Conservation (phyloP, 345 rosid species). For the Mercurialis annua region DNA sequence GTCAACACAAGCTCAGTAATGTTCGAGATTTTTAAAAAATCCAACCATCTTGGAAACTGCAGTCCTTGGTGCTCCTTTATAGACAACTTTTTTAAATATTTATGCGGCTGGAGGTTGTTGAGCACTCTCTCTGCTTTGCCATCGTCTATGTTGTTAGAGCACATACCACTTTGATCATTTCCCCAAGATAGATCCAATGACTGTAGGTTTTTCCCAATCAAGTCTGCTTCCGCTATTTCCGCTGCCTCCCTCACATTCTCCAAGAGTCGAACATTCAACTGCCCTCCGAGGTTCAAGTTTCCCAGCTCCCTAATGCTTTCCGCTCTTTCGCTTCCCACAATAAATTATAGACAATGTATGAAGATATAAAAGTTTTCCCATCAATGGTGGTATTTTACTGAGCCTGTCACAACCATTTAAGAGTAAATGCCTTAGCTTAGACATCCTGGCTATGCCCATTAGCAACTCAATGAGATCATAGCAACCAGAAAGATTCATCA, state of each 20-base stretch:
- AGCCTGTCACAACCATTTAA: slow-evolving; percentile 19
- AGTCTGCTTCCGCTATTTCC: background rate
- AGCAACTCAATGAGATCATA: slow-evolving; percentile 22
- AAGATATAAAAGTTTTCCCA: slow-evolving; percentile 16
- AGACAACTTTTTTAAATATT: slow-evolving; percentile 15
- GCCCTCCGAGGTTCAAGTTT: slow-evolving; percentile 21
- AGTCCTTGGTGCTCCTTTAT: slow-evolving; percentile 17
- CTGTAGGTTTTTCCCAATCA: slow-evolving; percentile 7
- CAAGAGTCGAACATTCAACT: slow-evolving; percentile 8
- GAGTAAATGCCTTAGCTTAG: slow-evolving; percentile 22
- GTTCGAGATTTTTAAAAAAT: slow-evolving; percentile 10
- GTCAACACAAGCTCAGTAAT: slow-evolving; percentile 13
- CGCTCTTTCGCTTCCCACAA: slow-evolving; percentile 19
- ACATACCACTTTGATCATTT: background rate
- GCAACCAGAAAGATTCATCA: slow-evolving; percentile 23
- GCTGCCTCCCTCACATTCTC: slow-evolving; percentile 13
- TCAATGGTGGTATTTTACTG: slow-evolving; percentile 4
- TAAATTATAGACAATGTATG: slow-evolving; percentile 21
- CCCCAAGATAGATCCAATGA: slow-evolving; percentile 18
- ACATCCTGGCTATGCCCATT: background rate
- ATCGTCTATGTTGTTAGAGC: background rate
- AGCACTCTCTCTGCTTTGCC: slow-evolving; percentile 9
- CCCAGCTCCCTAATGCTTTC: slow-evolving; percentile 7
- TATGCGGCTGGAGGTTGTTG: slow-evolving; percentile 16
- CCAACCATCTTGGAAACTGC: slow-evolving; percentile 24